Evolutionary conservation across 768 basidiomycete species (phyloP), one percentile per base, ranked within the genome.

Genomic region (Baorangia bicolor): DNA sequence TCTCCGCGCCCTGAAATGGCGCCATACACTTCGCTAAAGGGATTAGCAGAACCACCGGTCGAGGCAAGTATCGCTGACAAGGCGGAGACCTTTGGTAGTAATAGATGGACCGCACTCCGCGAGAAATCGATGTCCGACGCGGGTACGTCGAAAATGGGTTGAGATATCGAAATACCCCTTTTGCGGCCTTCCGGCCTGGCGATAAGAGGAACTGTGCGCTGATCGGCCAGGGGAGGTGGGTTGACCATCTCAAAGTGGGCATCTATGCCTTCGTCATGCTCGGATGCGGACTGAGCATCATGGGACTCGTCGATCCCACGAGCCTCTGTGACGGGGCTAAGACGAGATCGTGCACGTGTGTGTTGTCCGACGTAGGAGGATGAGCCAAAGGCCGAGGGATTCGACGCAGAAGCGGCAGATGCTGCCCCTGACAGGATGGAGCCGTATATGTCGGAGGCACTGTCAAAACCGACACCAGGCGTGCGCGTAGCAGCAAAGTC

Each of bases 11-110:
- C 90, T 0, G 91, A 88, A 25, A 94, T 90, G 6, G 89, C 83
- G 9, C 88, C 88, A 67, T 98, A 98, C 28, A 90, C 73, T 63
- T 94, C 88, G 7, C 88, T 79, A 70, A 95, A 97, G 1, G 96
- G 94, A 68, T 96, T 97, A 11, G 88, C 79, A 38, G 75, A 68
- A 14, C 82, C 77, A 37, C 81, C 75, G 9, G 79, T 79, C 2
- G 88, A 81, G 2, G 87, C 88, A 25, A 98, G 79, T 76, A 92
- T 84, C 1, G 86, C 75, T 0, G 90, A 85, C 18, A 97, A 74
- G 25, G 85, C 81, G 2, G 92, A 94, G 64, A 77, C 78, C 11
- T 69, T 75, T 0, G 80, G 72, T 28, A 70, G 74, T 10, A 69
- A 48, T 0, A 81, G 76, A 0, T 63, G 59, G 6, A 90, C 77